Base-by-base conservation (phyloP, 2,329 filamentous ascomycete species). In the Juglanconis oblonga region DNA sequence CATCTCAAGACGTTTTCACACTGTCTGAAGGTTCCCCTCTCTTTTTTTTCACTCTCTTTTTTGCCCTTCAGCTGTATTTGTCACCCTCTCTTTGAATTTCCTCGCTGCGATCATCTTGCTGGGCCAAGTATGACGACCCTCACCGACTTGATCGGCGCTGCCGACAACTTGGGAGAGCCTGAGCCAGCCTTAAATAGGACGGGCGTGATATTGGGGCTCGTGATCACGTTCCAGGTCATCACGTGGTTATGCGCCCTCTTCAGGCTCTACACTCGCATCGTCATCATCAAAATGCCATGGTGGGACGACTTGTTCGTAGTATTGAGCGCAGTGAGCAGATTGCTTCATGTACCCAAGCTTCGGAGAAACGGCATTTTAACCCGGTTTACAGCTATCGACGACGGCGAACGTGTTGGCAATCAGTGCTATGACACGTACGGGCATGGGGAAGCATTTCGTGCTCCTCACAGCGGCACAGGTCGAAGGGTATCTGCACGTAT, bases 301-400 rank as follows among this genome's bases (percentile, higher is more conserved):
- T 66, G 64, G 64, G 64, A 66, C 52, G 64, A 66, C 44, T 32
- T 64, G 7, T 64, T 66, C 24, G 62, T 66, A 2, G 38, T 64
- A 10, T 45, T 66, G n/a, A 63, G 57, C 31, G 36, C 62, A 52
- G 64, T 66, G 35, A 17, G 63, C 48, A 8, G 3, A 11, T 32
- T 32, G 17, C 1, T 24, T 24, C 24, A 24, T 24, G 24, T 13
- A 4, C 4, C 36, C 24, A 13, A n/a, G 45, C n/a, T 24, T 50
- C 14, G 33, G 42, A 29, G 24, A 14, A 3, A 17, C 10, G 44
- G 40, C 10, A 11, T 14, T 36, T 35, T 5, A 35, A 44, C 4
- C 3, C 36, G 45, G 55, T 32, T 5, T 6, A 17, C 10, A 59
- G 57, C 31, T 59, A 33, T 51, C 52, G n/a, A 49, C 54, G n/a